phyloP scores from a whole-genome alignment of 352 stramenopile genomes.

The Globisporangium cylindrosporum region DNA sequence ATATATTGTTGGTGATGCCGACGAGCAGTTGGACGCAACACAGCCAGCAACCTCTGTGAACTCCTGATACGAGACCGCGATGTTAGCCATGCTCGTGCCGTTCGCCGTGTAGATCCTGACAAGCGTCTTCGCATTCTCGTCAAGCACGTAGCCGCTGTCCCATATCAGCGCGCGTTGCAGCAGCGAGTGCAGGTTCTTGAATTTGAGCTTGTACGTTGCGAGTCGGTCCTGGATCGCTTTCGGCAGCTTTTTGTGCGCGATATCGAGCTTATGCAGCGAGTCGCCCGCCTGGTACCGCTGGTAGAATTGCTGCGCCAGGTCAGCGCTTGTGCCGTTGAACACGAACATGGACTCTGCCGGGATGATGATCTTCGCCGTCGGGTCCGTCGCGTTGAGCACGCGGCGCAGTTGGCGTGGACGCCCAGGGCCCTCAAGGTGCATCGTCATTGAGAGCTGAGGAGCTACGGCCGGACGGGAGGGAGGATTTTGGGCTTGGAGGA shows the following conservation, averaged over 20 bases:
- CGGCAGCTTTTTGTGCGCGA: conserved; percentile 16
- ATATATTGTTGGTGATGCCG: neutral
- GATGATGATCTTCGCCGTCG: conserved; percentile 17
- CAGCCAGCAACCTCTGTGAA: conserved; percentile 20
- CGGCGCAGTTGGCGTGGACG: conserved; percentile 7
- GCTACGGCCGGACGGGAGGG: too few relatives aligned
- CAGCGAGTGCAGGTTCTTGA: conserved; percentile 24
- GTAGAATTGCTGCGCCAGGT: conserved; percentile 31
- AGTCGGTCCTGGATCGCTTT: conserved; percentile 12
- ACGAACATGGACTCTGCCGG: conserved; percentile 17
- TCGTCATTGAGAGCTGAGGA: neutral
- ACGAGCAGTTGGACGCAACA: conserved; percentile 20
- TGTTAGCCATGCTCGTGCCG: conserved; percentile 28
- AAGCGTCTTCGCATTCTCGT: conserved; percentile 9
- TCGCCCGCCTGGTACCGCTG: conserved; percentile 20
- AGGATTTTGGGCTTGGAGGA: too few relatives aligned
- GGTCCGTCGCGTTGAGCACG: conserved; percentile 14
- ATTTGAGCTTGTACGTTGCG: conserved; percentile 12
- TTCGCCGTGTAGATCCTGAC: conserved; percentile 26
- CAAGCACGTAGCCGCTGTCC: conserved; percentile 35
- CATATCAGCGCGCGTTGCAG: conserved; percentile 40
- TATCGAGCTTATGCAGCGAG: conserved; percentile 4
- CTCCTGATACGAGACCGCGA: conserved; percentile 22
- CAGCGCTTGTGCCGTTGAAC: conserved; percentile 24
- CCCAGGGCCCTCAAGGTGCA: neutral